Evolutionary conservation across 192 early-diverging fungal species (phyloP), one percentile per base, ranked within the genome.

Genomic region (Coemansia aciculifera): DNA sequence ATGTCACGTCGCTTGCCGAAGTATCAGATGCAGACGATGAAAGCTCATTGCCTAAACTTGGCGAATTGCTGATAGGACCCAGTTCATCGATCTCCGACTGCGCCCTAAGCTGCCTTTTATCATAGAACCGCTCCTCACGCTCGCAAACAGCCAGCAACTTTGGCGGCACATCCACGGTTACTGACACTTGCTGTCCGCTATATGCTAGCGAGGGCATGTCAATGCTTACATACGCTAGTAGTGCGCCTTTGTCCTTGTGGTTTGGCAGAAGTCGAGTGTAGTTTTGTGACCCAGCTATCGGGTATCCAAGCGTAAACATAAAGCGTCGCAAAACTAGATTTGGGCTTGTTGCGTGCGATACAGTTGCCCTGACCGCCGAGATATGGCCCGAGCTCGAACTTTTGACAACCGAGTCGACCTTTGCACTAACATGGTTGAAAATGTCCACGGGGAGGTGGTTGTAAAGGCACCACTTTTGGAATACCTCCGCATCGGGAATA

Each of bases 241-340:
- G 75, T 0, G 86, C 68, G 23, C 90, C 90, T 51, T 91, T 91
- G 72, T 86, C 84, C 11, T 78, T 66, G 62, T 87, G 86, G 36
- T 85, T 78, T 32, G 81, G 73, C 24, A 91, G 72, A 3, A 80
- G 81, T 27, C 75, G 72, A 1, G 89, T 76, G 56, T 86, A 79
- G 23, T 43, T 81, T 36, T 87, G 87, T 34, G 81, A 71, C 10
- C 90, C 90, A 6, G 87, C 84, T 2, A 87, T 77, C 3, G 90
- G 88, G 39, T 87, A 67, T 0, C 73, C 64, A 24, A 74, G 29
- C 19, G 78, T 72, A 38, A 71, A 72, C 38, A 90, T 74, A 56
- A 82, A 75, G 2, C 83, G 78, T 7, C 88, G 80, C n/a, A 90
- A 40, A n/a, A 80, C 81, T 21, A 79, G 69, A 15, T 85, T 78